Percentiles rank a stretch among this genome's conserved stretches.
Evolutionary conservation across 2,329 filamentous ascomycete genomes (phyloP).

Genomic region (Incumbomyces delicatus): DNA sequence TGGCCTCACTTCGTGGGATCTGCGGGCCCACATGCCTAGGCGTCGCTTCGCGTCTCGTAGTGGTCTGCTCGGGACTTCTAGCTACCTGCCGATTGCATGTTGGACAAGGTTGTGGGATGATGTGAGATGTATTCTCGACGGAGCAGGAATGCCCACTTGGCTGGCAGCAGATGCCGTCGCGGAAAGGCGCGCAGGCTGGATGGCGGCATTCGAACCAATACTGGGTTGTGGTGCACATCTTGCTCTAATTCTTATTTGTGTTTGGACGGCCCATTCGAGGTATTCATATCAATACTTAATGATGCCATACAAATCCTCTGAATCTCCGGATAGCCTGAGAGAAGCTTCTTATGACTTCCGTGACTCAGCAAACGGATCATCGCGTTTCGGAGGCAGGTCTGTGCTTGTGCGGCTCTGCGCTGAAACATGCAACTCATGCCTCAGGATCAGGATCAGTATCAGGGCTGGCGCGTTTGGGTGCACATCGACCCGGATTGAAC

Average conservation of each 20-base stretch:
- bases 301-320: too few species aligned
- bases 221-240: conserved; percentile 16
- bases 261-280: too few species aligned
- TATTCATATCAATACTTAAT: too few species aligned
- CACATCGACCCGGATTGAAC: too few species aligned
- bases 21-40: neutral
- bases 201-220: conserved; percentile 15
- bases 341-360: neutral
- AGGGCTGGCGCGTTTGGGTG: too few species aligned
- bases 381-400: neutral
- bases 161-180: conserved; percentile 9
- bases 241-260: neutral
- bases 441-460: too few species aligned
- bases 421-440: too few species aligned
- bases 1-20: neutral
- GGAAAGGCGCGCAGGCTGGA: conserved; percentile 16
- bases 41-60: neutral
- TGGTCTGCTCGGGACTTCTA: neutral
- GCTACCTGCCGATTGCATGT: neutral
- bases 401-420: too few species aligned
- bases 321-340: too few species aligned
- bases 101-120: neutral
- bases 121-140: conserved; percentile 2
- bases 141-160: conserved; percentile 11
- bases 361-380: neutral